Base-by-base conservation (phyloP, 495 filamentous ascomycete genomes). In the Xylaria castorea region DNA sequence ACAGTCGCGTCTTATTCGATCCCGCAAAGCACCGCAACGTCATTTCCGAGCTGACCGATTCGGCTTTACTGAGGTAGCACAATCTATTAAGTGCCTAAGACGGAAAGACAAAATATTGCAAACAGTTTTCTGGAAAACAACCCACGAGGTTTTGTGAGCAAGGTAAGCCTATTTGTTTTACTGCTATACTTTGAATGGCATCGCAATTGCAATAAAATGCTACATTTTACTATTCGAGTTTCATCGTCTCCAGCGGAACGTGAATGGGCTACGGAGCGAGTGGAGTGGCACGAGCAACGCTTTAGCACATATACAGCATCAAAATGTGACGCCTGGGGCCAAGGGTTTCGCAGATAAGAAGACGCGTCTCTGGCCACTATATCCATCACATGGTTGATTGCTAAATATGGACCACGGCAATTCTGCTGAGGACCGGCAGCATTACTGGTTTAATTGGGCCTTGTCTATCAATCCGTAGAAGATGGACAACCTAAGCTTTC, bases 81-180 rank as follows among this genome's bases (percentile, higher is more conserved):
- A 30, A 66, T 50, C 18, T 32, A 22, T 36, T 27, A 3, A 32
- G n/a, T 14, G 12, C 20, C 40, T 16, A 40, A 8, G 34, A 68
- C 48, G 20, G n/a, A 30, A 38, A 11, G 12, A 32, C 2, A 42
- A 42, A 42, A 30, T 64, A 44, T 11, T 16, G 14, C 14, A 18
- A 57, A 14, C 5, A 55, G 12, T 30, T 36, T 34, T 38, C 20
- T 18, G 27, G 30, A 57, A 20, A 57, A 55, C 50, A 57, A 40
- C 20, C 18, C 16, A 22, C 30, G 30, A 57, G 9, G 20, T 7
- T 22, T 42, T 7, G 9, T n/a, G 9, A 40, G 18, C 1, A 68
- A 55, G 48, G 66, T 68, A 20, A 68, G 66, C 38, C 32, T 9
- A n/a, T 44, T 68, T 20, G 12, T 48, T 51, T 18, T 30, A 2